phyloP scores from a whole-genome alignment of 306 rosid genomes.

The Mimosa pudica region DNA sequence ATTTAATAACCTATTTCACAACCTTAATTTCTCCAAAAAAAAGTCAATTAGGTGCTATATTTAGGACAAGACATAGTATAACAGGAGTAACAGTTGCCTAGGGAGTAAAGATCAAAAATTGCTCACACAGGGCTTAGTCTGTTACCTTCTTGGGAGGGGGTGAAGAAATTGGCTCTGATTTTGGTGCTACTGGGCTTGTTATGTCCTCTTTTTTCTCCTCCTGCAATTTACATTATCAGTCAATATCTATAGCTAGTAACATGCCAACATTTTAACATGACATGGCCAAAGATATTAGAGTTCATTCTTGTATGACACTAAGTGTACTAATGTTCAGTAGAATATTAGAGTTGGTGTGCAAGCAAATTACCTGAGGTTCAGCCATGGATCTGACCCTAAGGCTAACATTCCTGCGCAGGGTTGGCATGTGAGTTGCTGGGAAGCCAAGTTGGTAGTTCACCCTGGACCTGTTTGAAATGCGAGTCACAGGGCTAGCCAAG shows the following conservation, averaged over 20 bases:
- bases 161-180: neutral
- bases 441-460: conserved; percentile 37
- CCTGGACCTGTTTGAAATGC: conserved; percentile 29
- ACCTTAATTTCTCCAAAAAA: no score
- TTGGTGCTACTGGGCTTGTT: conserved; percentile 19
- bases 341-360: no score
- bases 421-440: conserved; percentile 30
- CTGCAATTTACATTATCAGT: conserved; percentile 4
- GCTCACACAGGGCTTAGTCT: conserved; percentile 2
- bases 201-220: conserved; percentile 25
- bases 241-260: neutral
- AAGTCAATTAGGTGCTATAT: no score
- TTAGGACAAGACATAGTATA: no score
- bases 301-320: neutral
- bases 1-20: no score
- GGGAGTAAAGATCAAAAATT: neutral
- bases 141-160: conserved; percentile 38
- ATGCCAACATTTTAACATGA: neutral
- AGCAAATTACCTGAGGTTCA: conserved; percentile 36
- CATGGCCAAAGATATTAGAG: neutral
- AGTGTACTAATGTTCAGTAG: neutral
- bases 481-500: conserved; percentile 35
- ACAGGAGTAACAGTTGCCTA: no score
- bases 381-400: conserved; percentile 46
- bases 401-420: conserved; percentile 27